Evolutionary conservation across 805 yeast species (phyloP), one percentile per base, ranked within the genome.

Genomic region (Kazachstania taianensis): DNA sequence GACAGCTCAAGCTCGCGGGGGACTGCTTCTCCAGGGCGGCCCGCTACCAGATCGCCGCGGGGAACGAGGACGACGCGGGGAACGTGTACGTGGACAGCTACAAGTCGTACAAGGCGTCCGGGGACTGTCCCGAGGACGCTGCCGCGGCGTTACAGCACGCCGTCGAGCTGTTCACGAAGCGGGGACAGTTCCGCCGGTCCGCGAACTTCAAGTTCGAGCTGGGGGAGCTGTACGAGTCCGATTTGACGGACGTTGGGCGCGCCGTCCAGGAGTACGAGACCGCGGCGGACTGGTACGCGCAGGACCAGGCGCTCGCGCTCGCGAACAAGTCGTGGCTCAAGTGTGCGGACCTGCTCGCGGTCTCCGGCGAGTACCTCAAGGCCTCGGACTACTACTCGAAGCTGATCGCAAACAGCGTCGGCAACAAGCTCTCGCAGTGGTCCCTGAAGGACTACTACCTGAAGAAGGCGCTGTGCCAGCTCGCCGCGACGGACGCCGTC

Each of bases 101-200:
- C 65, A 92, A 92, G 53, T 75, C 87, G 24, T 92, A 72, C 62
- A 78, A 81, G 50, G 68, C 75, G 29, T 80, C 76, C 30, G 46
- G 46, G 7, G 37, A 77, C 80, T 30, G n/a, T 7, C 24, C 92
- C 86, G 3, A 66, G 64, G 8, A 40, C 8, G 94, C 86, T 4
- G 49, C 50, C 5, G 70, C 78, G 35, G 75, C 84, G 5, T 66
- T 92, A 43, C 70, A 72, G 39, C 72, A 71, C 48, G 95, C 97
- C 1, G 78, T 89, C 41, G 78, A 75, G 43, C 70, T 84, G 53
- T 89, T 87, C 59, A 85, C 94, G 2, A 70, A 75, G 43, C 76
- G 83, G 48, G 99, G 99, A 9, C 96, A 89, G 58, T 92, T 92
- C 63, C 76, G 98, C 57, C 71, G 97, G 57, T 96, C 94, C 17